Base-by-base conservation (phyloP, 345 rosid genomes). In the Eucalyptus polyanthemos region DNA sequence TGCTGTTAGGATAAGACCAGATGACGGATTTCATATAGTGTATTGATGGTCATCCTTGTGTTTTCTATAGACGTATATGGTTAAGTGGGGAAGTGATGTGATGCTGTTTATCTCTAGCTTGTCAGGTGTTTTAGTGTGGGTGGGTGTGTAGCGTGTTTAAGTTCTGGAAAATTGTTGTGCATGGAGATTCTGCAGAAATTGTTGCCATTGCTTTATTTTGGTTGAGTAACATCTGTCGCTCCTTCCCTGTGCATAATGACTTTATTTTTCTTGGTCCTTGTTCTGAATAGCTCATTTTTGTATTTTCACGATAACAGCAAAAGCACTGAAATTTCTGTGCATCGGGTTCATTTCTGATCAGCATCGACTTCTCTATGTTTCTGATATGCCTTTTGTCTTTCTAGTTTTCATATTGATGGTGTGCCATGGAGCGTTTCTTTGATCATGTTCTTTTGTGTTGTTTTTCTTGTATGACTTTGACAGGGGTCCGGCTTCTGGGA, bases 401-500 rank as follows among this genome's bases (percentile, higher is more conserved):
- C 29, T 19, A 76, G 47, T 76, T 76, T 65, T 40, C 47, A 44
- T 22, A 37, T 76, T 37, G 83, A 40, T 37, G 44, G 27, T 19
- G 80, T 40, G 47, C 16, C 85, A 21, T 40, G 29, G 16, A 76
- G 47, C 6, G 9, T 40, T 76, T 76, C 27, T 89, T 50, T 85
- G 72, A 29, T 31, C 60, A 24, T 91, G 86, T 22, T 87, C 25
- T 87, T 80, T 87, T 50, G 86, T 86, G 53, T 88, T 44, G 67
- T 40, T 76, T 76, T 40, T 76, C 27, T 76, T 76, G 85, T 40
- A 76, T 90, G 54, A 80, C 81, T 86, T 47, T 14, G 91, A 34
- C 90, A 96, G 99, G 93, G 99, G 96, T 80, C 99, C 97, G 24
- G 83, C 89, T 86, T 51, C 88, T 90, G 98, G 97, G 86, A 88